Evolutionary conservation across 306 rosid species (phyloP), one percentile per base, ranked within the genome.

Genomic region (Citrullus mucosospermus): DNA sequence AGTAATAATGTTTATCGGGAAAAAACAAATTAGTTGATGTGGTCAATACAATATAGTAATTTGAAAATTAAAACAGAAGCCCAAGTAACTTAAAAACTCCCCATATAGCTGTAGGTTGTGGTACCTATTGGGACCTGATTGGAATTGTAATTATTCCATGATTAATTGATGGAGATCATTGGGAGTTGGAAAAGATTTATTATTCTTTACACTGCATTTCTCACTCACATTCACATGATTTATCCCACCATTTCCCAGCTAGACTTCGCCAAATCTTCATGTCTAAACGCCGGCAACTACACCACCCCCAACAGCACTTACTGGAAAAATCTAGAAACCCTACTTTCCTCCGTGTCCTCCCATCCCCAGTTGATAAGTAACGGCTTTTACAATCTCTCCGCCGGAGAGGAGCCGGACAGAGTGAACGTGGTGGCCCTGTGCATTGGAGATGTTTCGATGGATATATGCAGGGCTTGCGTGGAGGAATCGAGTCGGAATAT

Each of bases 391-490:
- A 75, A 75, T 54, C 38, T 13, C 57, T 20, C 71, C 4, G 16
- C 25, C 58, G 85, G 85, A 6, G 79, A 80, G 15, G 75, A 8
- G n/a, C 54, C 83, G 10, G 10, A 79, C 78, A 36, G 77, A 61
- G 81, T 77, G 2, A 61, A 77, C 54, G 78, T 74, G 13, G 62
- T 82, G 50, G 88, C 75, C 6, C 81, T 85, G 9, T 85, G 88
- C 25, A 38, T 81, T 4, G 86, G 81, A 62, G 80, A 51, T 28
- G 4, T n/a, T 50, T 3, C 20, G 1, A 14, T 17, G 8, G 56
- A 20, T 0, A 1, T 0, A 0, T 85, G 86, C 48, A 79, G 57
- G 0, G 17, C 22, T 72, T 82, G 86, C 18, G 22, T 85, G 34
- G 73, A 73, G 3, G 14, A 11, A 5, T 18, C 86, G 0, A 22